Evolutionary conservation across 1,284 basidiomycete species (phyloP), one percentile per base, ranked within the genome.

Genomic region (Papiliotrema terrestris): DNA sequence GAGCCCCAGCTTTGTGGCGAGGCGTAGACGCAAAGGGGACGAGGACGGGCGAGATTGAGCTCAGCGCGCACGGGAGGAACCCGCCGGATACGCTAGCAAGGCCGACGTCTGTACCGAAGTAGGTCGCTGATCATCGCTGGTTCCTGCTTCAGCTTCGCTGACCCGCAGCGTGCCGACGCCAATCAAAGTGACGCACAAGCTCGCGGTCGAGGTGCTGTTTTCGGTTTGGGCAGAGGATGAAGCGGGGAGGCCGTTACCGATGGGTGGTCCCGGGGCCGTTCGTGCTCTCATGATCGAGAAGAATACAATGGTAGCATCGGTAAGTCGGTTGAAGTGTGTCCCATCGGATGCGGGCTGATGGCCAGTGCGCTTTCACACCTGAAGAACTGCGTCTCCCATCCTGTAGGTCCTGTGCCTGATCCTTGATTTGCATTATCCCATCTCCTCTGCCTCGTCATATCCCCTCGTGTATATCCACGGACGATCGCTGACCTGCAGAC

Each of bases 161-260:
- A 35, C 20, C 42, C 20, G 11, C 52, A 69, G 68, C 14, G 59
- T 68, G 20, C 53, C 66, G n/a, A 70, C 72, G 2, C 72, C 72
- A 1, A 68, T 74, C 45, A 46, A 50, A 11, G 69, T 72, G 2
- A 51, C 61, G 2, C 72, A 74, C 51, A 49, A 61, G 36, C 57
- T 74, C 5, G 54, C 63, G 11, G 41, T 67, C n/a, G 65, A 74
- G 44, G 58, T 74, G 3, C 68, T 57, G 51, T 74, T 72, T 57
- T 65, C 69, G 0, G 60, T 73, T 5, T 62, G 65, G 20, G 65
- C 65, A 19, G 64, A 70, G 52, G 63, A 69, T 39, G 54, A 64
- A 23, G 3, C 25, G 1, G 66, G 64, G 2, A 26, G 53, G 5
- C 46, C 51, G 1, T 39, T 49, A 19, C 62, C 19, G 13, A 25